Evolutionary conservation across 495 filamentous ascomycete species (phyloP), one percentile per base, ranked within the genome.

Genomic region (Umbilicaria muhlenbergii): DNA sequence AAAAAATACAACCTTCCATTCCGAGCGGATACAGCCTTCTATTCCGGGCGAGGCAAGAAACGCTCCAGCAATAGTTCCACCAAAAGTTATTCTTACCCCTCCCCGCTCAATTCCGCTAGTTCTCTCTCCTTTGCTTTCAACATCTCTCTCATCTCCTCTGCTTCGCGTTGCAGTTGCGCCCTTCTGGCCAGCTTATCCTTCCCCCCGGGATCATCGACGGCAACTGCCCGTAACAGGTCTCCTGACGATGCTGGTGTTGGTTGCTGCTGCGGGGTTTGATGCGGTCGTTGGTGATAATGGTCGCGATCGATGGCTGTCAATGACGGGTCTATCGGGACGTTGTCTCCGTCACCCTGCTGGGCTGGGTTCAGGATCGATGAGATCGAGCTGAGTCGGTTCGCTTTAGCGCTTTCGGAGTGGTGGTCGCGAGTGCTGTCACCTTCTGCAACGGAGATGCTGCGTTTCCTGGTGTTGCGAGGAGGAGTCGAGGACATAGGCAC

Each of bases 121-220:
- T 92, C 85, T 41, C 77, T 70, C 59, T 93, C 84, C 55, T 85
- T 89, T 17, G 75, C 76, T 15, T 73, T 69, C 32, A 94, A 61
- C 54, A 80, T 64, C 52, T 82, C 76, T 28, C 83, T 71, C 73
- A 92, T 88, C 44, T 68, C 65, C 54, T 89, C 80, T 0, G 80
- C 74, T 59, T 94, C 85, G 3, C 76, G 68, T 54, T 80, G 72
- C 41, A 92, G 62, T 47, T 75, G 67, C 16, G 74, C 74, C 28
- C 80, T 69, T 40, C 76, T 69, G 41, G 84, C 81, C 8, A 71
- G 65, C 40, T 73, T 72, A n/a, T 62, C 55, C 44, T 47, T 44
- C 0, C 48, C 50, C 13, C 44, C 41, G 2, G 41, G 41, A 13
- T 80, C 78, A 18, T 53, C 43, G 5, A 41, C 42, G 14, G 57